Evolutionary conservation across 2,329 filamentous ascomycete species (phyloP), one percentile per base, ranked within the genome.

Genomic region (Aureobasidium sp.): DNA sequence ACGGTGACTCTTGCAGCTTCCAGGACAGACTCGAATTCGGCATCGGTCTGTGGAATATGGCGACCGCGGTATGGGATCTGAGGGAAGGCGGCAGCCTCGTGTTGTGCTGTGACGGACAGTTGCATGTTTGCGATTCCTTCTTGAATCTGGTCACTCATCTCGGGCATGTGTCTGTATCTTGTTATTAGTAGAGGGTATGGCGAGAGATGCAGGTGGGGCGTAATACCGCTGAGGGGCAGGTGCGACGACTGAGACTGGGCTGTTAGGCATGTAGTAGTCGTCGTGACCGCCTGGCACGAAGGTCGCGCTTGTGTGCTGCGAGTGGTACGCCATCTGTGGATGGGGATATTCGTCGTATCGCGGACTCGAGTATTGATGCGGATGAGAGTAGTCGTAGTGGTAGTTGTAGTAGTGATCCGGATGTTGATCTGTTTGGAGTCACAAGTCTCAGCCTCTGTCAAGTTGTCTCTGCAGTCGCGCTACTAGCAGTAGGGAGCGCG

Each of bases 131-230:
- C 89, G 67, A 99, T 84, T 76, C 90, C 93, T 71, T 96, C 88
- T 78, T 96, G 91, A 85, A 99, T 97, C 77, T 96, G 93, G 77
- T 93, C 89, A 68, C 93, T 91, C 67, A 97, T 91, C 81, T 97
- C 91, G 74, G 91, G 90, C 86, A 93, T 96, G 71, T 95, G 86
- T 79, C 91, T 96, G 51, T 52, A 44, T 41, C 17, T 34, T 46
- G n/a, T 15, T 44, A 20, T 62, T 15, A 51, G 41, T 20, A 29
- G 39, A 34, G 41, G 17, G 12, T 12, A 20, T 29, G 17, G 7
- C 47, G 13, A 29, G 41, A 13, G 17, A 36, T 61, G 12, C 15
- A 44, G 50, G n/a, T 26, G 47, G 47, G 46, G 48, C 80, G 69
- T 77, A 37, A 61, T 62, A 87, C 86, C 87, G 82, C 78, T 89